phyloP scores from a whole-genome alignment of 345 rosid species.

The Murraya paniculata region DNA sequence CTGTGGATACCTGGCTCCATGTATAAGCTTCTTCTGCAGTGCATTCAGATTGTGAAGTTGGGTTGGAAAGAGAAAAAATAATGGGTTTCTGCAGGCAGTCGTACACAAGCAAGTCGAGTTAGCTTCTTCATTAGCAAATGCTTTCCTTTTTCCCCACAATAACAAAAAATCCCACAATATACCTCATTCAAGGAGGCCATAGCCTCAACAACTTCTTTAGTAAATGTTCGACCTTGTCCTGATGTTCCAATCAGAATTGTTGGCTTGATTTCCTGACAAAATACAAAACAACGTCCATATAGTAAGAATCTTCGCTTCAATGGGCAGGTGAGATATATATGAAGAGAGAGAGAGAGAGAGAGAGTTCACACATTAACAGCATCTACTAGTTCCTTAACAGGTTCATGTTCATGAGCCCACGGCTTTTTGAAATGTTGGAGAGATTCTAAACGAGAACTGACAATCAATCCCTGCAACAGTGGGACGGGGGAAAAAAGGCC shows the following conservation, averaged over 20 bases:
- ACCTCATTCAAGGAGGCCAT: constrained; percentile 87
- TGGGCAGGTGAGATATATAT: neutral
- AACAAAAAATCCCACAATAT: constrained; percentile 5
- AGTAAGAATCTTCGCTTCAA: neutral
- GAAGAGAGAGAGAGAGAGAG: constrained; percentile 11
- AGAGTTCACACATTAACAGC: constrained; percentile 62
- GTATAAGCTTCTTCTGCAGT: constrained; percentile 93
- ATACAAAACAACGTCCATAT: constrained; percentile 8
- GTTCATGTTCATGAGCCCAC: constrained; percentile 93
- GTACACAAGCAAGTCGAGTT: constrained; percentile 3
- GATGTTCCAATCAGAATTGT: constrained; percentile 93
- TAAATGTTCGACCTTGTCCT: constrained; percentile 86
- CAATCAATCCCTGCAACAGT: constrained; percentile 71
- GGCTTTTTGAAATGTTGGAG: constrained; percentile 96
- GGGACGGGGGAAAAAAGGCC: no score
- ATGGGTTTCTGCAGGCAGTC: constrained; percentile 67
- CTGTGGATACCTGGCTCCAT: constrained; percentile 74
- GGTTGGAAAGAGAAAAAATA: constrained; percentile 90
- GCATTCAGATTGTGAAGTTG: constrained; percentile 96
- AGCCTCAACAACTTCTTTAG: constrained; percentile 80
- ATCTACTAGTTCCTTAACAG: constrained; percentile 57
- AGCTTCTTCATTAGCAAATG: constrained; percentile 1
- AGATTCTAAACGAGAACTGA: constrained; percentile 73
- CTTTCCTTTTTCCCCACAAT: neutral
- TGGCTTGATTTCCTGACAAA: constrained; percentile 75